Percentiles rank a stretch among this genome's conserved stretches.
Conservation (phyloP, 176 grass and related monocot species). For the Cenchrus purpureus region DNA sequence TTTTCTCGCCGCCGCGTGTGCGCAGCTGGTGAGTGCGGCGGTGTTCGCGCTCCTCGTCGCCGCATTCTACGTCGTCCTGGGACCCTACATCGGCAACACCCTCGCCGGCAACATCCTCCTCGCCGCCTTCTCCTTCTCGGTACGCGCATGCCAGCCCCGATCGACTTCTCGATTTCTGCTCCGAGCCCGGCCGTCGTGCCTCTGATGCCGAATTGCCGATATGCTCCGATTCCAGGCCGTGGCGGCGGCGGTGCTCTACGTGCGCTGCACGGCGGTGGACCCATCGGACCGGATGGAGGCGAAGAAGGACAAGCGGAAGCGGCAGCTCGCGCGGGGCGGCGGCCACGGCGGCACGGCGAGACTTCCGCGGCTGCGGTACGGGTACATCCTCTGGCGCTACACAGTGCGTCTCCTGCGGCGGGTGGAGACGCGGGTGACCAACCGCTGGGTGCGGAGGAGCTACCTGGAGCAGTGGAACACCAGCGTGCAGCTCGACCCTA, state of each 20-base stretch:
- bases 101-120: constrained; percentile 61
- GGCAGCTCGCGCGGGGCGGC: constrained; percentile 41
- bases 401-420: constrained; percentile 53
- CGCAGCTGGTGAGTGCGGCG: constrained; percentile 71
- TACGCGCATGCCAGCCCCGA: constrained; percentile 5
- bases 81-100: constrained; percentile 70
- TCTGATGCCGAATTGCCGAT: background rate
- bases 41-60: constrained; percentile 73
- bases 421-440: constrained; percentile 64
- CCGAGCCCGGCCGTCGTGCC: no score
- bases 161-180: background rate
- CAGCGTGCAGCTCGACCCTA: constrained; percentile 77
- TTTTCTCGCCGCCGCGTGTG: background rate
- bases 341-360: background rate
- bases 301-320: constrained; percentile 55
- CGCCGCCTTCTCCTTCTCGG: constrained; percentile 69
- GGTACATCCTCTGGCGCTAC: constrained; percentile 74
- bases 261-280: constrained; percentile 79
- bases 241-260: constrained; percentile 61
- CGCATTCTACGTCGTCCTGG: constrained; percentile 75
- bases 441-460: constrained; percentile 75
- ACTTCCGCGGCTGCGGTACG: constrained; percentile 80
- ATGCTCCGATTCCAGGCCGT: constrained; percentile 38
- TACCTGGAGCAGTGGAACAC: constrained; percentile 85
- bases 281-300: constrained; percentile 71